These are phyloP conservation scores for Fusarium mangiferae DNA, from an alignment of 2,329 filamentous ascomycete genomes.

Conservation along the genomic window DNA sequence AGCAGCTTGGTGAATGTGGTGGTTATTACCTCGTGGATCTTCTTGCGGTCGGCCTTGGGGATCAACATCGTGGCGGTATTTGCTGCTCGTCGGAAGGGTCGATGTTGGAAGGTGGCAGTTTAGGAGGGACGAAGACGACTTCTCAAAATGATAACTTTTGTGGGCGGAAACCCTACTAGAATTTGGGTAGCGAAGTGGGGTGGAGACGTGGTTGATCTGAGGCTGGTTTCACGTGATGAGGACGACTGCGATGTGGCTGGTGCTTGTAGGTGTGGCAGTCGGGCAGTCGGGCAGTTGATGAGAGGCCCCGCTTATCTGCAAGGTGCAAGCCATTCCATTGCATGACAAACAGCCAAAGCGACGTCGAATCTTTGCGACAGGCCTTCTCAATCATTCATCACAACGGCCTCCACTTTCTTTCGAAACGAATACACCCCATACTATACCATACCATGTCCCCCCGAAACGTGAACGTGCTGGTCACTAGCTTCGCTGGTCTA, in stretches of 20 bases:
- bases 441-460: conserved; percentile 60
- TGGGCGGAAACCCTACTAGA: conserved; percentile 57
- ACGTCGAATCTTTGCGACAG: conserved; percentile 18
- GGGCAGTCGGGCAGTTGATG: background rate
- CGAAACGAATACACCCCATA: background rate
- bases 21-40: conserved; percentile 84
- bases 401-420: background rate
- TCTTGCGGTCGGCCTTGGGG: conserved; percentile 99
- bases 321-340: background rate
- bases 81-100: conserved; percentile 53
- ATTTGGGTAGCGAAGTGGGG: conserved; percentile 51
- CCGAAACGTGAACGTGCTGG: conserved; percentile 78
- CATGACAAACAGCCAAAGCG: conserved; percentile 14
- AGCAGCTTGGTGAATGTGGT: conserved; percentile 1
- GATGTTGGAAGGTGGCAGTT: conserved; percentile 62
- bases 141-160: conserved; percentile 59
- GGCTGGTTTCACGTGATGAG: conserved; percentile 50
- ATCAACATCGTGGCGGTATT: conserved; percentile 86
- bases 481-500: conserved; percentile 86
- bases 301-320: conserved; percentile 14
- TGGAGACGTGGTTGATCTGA: conserved; percentile 39
- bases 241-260: conserved; percentile 34
- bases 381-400: background rate
- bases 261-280: background rate
- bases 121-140: conserved; percentile 48